Evolutionary conservation across 768 basidiomycete genomes (phyloP), one percentile per base, ranked within the genome.

Genomic region (Phlebiopsis gigantea): DNA sequence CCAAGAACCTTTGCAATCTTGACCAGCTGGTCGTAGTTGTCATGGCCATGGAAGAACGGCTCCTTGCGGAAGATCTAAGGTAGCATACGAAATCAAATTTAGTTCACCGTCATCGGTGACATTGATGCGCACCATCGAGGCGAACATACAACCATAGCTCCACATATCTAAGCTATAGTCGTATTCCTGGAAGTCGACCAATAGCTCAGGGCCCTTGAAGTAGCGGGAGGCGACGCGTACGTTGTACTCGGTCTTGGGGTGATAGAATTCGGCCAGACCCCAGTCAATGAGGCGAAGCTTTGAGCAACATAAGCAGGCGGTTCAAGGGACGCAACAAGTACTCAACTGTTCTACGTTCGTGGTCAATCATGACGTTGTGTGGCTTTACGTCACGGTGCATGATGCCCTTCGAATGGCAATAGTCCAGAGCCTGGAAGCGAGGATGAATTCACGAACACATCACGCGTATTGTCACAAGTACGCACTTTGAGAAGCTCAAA

Each of bases 381-480:
- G 96, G 96, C 69, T 98, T 98, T 57, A 98, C 96, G 69, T 98
- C 96, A 63, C 96, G 79, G 70, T 98, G 95, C 93, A 98, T 98
- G 70, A 98, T 98, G 8, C 96, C 96, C 65, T 95, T 93, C 28
- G 96, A 98, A 72, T 98, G 96, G 66, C 96, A 98, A 71, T 86
- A 98, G 73, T 98, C 96, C 68, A 98, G 76, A 4, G 96, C 96
- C 90, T 93, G 29, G 22, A 14, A 48, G 45, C 50, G 52, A 10
- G 6, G 47, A 39, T 46, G 46, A 5, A 43, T 30, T 28, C 55
- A 25, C 15, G 52, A 26, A 4, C 25, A 48, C 28, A 9, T 5
- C 29, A 10, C 50, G 45, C 26, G 30, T 30, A 29, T 15, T 17
- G 9, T 21, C 19, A 21, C 25, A 19, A 26, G 30, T 2, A 28